Base-by-base conservation (phyloP, 805 yeast species). In the Wickerhamiella sergipiensis region DNA sequence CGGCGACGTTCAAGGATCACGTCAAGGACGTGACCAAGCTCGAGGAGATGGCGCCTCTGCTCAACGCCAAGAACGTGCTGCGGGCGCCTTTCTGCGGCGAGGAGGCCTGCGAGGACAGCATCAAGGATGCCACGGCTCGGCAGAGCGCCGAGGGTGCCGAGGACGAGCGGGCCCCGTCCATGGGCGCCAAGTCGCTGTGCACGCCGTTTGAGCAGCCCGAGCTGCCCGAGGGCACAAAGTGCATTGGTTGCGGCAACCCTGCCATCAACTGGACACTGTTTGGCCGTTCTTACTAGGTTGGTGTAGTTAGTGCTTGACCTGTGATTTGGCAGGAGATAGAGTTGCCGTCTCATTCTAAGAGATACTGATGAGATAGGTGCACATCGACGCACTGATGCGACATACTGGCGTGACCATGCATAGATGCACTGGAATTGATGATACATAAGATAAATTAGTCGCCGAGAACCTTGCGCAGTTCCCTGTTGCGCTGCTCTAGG, bases 181-280 rank as follows among this genome's bases (percentile, higher is more conserved):
- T 92, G 99, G 99, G 99, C 65, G 99, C 99, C 59, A 92, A 92
- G 75, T 84, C 95, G 19, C 76, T 92, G 69, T 92, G 99, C 78
- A 89, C 89, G 67, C 98, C 98, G 58, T 81, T 81, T 64, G 84
- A 85, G 40, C 97, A 90, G 74, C 96, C 95, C 53, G 78, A 72
- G 62, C 77, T 90, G 68, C 78, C 78, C 67, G 71, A 67, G 58
- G 90, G 83, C 60, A 85, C 87, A 58, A 83, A 81, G 68, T 94
- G 98, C 80, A 82, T 87, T 57, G 83, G 73, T 63, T 92, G 97
- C 77, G 85, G 76, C 56, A 73, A 70, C 60, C 69, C 71, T 44
- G 98, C 99, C 43, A 67, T 78, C 55, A 77, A 79, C 65, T 92
- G 84, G 77, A 84, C 95, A 62, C 80, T 92, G 90, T 92, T 92